phyloP scores from a whole-genome alignment of 2,329 filamentous ascomycete genomes.

The Phialemoniopsis sp. region DNA sequence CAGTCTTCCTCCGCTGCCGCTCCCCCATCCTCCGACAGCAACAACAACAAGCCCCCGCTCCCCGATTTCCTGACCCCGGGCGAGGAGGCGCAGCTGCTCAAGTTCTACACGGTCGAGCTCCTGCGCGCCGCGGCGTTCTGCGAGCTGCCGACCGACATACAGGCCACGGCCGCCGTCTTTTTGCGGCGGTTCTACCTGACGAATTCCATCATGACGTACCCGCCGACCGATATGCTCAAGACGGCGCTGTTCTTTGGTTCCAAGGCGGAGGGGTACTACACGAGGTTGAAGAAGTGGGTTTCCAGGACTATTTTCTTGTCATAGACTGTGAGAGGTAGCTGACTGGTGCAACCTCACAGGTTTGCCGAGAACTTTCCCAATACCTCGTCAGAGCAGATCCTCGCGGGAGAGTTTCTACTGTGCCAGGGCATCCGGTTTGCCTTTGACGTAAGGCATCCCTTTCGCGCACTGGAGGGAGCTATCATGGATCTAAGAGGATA shows the following conservation, averaged over 20 bases:
- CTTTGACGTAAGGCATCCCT: constrained; percentile 89
- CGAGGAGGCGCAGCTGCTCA: constrained; percentile 79
- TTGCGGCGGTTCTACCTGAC: constrained; percentile 92
- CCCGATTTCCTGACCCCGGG: constrained; percentile 78
- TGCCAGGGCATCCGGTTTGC: constrained; percentile 91
- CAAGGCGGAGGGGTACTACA: constrained; percentile 85
- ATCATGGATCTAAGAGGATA: constrained; percentile 76
- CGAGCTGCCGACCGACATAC: constrained; percentile 45
- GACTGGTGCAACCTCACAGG: constrained; percentile 33
- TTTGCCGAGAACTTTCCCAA: constrained; percentile 69
- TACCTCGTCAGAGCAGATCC: constrained; percentile 73
- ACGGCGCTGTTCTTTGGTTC: constrained; percentile 89
- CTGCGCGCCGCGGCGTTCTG: constrained; percentile 52
- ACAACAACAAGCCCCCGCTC: constrained; percentile 36
- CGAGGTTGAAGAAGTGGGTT: constrained; percentile 44
- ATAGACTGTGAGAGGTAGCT: too few species aligned
- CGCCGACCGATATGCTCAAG: constrained; percentile 82
- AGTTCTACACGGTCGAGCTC: constrained; percentile 65
- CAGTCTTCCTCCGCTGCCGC: constrained; percentile 5
- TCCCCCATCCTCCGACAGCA: constrained; percentile 11
- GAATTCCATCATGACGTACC: constrained; percentile 95
- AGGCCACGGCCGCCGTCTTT: constrained; percentile 80
- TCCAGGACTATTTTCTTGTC: background rate
- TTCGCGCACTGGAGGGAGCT: constrained; percentile 79
- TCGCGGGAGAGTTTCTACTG: constrained; percentile 88